Conservation (phyloP, 2,329 filamentous ascomycete species). For the Chalara sp. region DNA sequence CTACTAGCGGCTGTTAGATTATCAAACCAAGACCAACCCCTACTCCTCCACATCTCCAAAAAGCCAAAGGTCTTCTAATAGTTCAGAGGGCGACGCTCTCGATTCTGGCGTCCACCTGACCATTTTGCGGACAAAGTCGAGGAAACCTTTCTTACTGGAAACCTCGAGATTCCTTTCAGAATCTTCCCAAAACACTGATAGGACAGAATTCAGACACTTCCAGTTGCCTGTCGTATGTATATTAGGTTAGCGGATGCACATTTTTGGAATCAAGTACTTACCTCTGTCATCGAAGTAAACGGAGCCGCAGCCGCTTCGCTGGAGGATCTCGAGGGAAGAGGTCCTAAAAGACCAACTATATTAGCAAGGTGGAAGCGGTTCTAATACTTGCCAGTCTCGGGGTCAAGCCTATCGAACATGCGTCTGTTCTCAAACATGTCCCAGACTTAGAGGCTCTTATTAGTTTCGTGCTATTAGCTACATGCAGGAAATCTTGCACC, state of each 20-base stretch:
- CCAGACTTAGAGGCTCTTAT: constrained; percentile 18
- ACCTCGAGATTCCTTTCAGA: constrained; percentile 15
- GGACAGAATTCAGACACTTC: constrained; percentile 18
- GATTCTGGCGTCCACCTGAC: constrained; percentile 18
- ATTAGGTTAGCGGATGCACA: constrained; percentile 12
- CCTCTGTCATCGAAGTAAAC: constrained; percentile 22
- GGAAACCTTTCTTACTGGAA: constrained; percentile 16
- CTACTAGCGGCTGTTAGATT: constrained; percentile 3
- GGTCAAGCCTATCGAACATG: constrained; percentile 17
- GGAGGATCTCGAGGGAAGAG: constrained; percentile 21
- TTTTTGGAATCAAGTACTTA: constrained; percentile 11
- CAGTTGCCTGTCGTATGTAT: constrained; percentile 15
- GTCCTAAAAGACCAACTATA: constrained; percentile 22
- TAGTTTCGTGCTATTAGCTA: constrained; percentile 11
- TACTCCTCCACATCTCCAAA: constrained; percentile 5
- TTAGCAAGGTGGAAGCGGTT: constrained; percentile 21
- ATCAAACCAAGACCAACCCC: constrained; percentile 3
- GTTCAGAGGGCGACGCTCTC: constrained; percentile 15
- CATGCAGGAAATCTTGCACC: constrained; percentile 19
- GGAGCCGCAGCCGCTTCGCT: constrained; percentile 17
- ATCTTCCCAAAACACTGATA: constrained; percentile 16
- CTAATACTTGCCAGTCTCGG: constrained; percentile 16
- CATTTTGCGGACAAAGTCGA: constrained; percentile 19
- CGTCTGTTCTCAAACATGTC: constrained; percentile 18
- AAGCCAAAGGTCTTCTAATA: constrained; percentile 19